These are phyloP conservation scores for Trichoderma sp. DNA, from an alignment of 2,329 filamentous ascomycete genomes.

Conservation along the genomic window DNA sequence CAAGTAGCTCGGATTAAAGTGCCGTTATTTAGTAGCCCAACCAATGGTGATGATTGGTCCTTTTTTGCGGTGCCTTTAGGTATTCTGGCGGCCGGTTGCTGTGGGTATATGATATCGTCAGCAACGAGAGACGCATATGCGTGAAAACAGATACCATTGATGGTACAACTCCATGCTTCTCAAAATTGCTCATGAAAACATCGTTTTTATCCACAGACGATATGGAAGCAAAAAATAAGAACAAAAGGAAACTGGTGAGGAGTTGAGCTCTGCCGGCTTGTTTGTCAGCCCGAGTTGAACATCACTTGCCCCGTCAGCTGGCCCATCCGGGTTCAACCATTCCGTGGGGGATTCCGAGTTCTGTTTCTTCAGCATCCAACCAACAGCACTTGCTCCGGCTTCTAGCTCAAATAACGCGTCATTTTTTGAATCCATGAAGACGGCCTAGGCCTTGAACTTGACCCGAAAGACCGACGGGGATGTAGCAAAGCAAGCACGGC, in stretches of 20 bases:
- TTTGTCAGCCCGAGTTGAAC: not conserved
- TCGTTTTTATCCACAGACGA: not conserved
- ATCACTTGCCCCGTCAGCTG: not conserved
- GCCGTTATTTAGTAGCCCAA: not conserved
- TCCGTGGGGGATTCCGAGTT: not conserved
- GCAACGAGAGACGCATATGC: not conserved
- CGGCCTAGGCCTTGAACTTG: not conserved
- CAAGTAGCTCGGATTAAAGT: not conserved
- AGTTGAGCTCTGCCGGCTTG: not conserved
- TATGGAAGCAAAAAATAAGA: not conserved
- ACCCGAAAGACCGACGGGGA: slow-evolving; percentile 9
- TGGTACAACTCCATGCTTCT: not conserved
- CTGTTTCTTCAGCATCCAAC: not conserved
- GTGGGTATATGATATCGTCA: not conserved
- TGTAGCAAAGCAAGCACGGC: not conserved
- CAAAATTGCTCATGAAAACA: not conserved
- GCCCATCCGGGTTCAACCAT: not conserved
- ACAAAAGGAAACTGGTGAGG: not conserved
- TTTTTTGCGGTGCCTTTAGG: not conserved
- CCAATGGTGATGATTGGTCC: not conserved
- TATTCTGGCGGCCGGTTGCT: not conserved
- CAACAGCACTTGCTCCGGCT: not conserved
- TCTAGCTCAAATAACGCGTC: not conserved
- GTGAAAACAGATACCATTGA: not conserved
- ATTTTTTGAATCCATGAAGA: not conserved